Conservation (phyloP, 176 grass and related monocot genomes). For the Aegilops sharonensis region DNA sequence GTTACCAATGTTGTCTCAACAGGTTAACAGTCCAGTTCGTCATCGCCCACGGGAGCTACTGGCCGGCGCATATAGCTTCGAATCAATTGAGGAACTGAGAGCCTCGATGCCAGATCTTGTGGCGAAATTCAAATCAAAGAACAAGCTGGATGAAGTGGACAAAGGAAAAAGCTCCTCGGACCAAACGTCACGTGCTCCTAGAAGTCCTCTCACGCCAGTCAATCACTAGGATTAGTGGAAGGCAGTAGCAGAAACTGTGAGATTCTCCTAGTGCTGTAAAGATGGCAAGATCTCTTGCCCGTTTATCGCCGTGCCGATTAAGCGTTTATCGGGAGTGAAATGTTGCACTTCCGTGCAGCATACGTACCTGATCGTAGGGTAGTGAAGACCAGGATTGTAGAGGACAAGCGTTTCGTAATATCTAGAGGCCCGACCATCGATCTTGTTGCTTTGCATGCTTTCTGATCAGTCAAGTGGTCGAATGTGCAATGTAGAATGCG, state of each 20-base stretch:
- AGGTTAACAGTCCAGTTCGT: slow-evolving; percentile 62
- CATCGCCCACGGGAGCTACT: slow-evolving; percentile 24
- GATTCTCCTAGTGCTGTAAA: slow-evolving; percentile 15
- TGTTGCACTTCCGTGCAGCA: not conserved
- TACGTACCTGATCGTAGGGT: not conserved
- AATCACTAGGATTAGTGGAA: slow-evolving; percentile 41
- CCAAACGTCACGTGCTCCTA: slow-evolving; percentile 32
- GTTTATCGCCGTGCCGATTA: not conserved
- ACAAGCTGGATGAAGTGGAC: slow-evolving; percentile 34
- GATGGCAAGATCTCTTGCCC: slow-evolving; percentile 44
- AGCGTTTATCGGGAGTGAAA: not conserved
- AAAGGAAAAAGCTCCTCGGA: slow-evolving; percentile 42
- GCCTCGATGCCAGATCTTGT: slow-evolving; percentile 49
- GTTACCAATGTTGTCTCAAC: slow-evolving; percentile 18
- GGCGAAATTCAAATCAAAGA: slow-evolving; percentile 48
- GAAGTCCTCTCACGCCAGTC: slow-evolving; percentile 71
- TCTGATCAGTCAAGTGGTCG: not conserved
- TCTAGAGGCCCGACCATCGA: not conserved
- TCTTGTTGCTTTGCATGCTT: not conserved
- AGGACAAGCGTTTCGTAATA: not conserved
- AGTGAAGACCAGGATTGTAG: not conserved
- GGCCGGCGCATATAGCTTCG: slow-evolving; percentile 32
- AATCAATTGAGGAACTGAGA: slow-evolving; percentile 57
- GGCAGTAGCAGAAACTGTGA: not conserved
- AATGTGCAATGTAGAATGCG: not conserved